A percentile compares a stretch with the other conserved stretches of the same genome.
These are phyloP conservation scores for Xylariaceae sp. DNA, from an alignment of 2,329 filamentous ascomycete species.

Conservation along the genomic window DNA sequence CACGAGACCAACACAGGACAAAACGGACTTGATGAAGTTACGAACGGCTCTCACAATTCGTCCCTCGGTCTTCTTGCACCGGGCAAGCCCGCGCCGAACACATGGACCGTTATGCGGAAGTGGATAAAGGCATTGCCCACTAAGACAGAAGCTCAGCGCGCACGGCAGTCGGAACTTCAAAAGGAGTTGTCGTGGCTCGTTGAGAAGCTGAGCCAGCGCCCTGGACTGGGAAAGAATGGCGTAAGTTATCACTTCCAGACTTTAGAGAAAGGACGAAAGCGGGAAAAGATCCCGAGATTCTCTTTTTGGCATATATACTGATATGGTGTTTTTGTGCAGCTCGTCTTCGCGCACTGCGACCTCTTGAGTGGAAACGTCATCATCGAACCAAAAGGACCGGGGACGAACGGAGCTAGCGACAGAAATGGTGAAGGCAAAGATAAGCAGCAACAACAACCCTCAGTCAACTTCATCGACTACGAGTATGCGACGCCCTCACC, in stretches of 20 bases:
- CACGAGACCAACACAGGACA: conserved; percentile 46
- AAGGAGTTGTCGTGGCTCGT: conserved; percentile 76
- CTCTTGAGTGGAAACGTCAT: conserved; percentile 97
- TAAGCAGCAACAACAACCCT: conserved; percentile 48
- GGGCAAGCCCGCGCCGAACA: conserved; percentile 78
- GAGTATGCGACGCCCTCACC: conserved; percentile 96
- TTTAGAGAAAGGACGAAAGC: not conserved
- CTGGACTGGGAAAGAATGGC: conserved; percentile 76
- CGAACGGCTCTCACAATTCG: conserved; percentile 45
- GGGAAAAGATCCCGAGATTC: not conserved
- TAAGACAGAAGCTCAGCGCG: conserved; percentile 70
- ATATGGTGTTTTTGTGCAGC: conserved; percentile 51
- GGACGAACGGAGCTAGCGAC: conserved; percentile 40
- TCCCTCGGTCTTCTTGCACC: conserved; percentile 62
- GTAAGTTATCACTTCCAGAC: conserved; percentile 56
- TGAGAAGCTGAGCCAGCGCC: conserved; percentile 74
- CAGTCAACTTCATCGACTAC: conserved; percentile 93
- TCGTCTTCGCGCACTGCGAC: conserved; percentile 95
- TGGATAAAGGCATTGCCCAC: conserved; percentile 89
- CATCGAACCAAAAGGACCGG: conserved; percentile 63
- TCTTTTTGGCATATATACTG: not conserved
- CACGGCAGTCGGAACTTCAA: conserved; percentile 73
- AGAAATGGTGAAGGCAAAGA: conserved; percentile 34
- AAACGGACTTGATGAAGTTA: conserved; percentile 45
- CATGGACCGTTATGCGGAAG: conserved; percentile 95